Evolutionary conservation across 2,329 filamentous ascomycete species (phyloP), one percentile per base, ranked within the genome.

Genomic region (Colletotrichum sp.): DNA sequence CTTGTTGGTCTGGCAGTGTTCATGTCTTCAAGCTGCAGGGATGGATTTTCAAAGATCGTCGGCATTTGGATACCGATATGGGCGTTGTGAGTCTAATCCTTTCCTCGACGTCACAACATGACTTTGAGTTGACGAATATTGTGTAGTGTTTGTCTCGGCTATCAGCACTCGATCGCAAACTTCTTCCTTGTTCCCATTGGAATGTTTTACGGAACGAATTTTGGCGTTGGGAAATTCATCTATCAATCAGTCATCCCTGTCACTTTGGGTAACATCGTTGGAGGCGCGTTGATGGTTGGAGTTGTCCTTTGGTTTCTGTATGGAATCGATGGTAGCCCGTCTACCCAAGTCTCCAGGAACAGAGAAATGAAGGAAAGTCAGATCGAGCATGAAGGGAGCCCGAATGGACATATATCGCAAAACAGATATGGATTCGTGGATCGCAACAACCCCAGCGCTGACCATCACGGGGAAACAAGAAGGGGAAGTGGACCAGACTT

Each of bases 1-100:
- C 49, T 68, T 18, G 70, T 72, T 6, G 70, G 70, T 6, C 21
- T 72, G 10, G 70, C 55, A 6, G 70, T 72, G 1, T 72, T 52
- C 55, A 21, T 72, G 26, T 52, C 63, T 6, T 36, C 36, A 8
- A 68, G 70, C 49, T 36, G 63, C 12, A 68, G 28, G 18, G 71
- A 68, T 30, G 68, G 21, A 7, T 18, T 72, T 6, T 68, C 63
- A 18, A 72, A 72, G 28, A 72, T 72, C 21, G 55, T 68, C 7
- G 71, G 71, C 13, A 72, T 72, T 18, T 72, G 71, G 71, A 5
- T 72, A 8, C 71, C 71, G 16, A 63, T 72, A 16, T 72, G 71
- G 71, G 36, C 55, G 0, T 72, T 72, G 71, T 72, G 34, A 68
- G 70, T 59, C 2, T 9, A 36, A 1, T 16, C 8, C 21, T 4